phyloP scores from a whole-genome alignment of 2,329 filamentous ascomycete species.

The Trichoderma breve region DNA sequence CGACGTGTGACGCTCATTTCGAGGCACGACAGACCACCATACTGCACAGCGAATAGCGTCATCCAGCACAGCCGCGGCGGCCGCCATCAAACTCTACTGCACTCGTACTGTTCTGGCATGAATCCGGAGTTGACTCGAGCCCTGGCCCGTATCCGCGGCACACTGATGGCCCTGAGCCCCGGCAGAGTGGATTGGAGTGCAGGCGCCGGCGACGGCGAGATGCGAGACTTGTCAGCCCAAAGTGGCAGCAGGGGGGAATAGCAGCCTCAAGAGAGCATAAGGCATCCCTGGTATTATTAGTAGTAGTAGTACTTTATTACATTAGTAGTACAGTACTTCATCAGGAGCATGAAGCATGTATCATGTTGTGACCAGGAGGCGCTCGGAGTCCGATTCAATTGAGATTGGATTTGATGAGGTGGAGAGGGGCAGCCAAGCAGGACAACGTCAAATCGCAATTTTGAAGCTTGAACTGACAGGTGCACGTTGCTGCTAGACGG shows the following conservation, averaged over 20 bases:
- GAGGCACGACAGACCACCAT: background rate
- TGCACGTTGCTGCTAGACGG: background rate
- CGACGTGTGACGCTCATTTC: background rate
- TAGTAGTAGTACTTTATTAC: background rate
- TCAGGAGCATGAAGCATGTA: background rate
- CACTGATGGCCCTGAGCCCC: background rate
- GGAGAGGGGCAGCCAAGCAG: background rate
- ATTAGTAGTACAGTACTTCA: background rate
- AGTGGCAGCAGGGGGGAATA: background rate
- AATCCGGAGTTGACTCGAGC: background rate
- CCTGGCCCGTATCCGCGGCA: constrained; percentile 5
- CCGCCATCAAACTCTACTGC: background rate
- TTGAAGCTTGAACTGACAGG: background rate
- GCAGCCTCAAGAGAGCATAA: background rate
- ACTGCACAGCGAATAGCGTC: background rate
- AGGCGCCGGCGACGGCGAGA: constrained; percentile 10
- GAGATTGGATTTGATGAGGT: background rate
- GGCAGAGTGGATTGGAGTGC: background rate
- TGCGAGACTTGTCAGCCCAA: constrained; percentile 16
- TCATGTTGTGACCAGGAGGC: background rate
- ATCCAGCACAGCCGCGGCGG: background rate
- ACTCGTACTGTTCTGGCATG: background rate
- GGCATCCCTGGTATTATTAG: background rate
- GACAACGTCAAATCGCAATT: background rate
- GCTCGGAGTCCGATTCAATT: background rate